Evolutionary conservation across 805 yeast genomes (phyloP), one percentile per base, ranked within the genome.

Genomic region (Yamadazyma nakazawae): DNA sequence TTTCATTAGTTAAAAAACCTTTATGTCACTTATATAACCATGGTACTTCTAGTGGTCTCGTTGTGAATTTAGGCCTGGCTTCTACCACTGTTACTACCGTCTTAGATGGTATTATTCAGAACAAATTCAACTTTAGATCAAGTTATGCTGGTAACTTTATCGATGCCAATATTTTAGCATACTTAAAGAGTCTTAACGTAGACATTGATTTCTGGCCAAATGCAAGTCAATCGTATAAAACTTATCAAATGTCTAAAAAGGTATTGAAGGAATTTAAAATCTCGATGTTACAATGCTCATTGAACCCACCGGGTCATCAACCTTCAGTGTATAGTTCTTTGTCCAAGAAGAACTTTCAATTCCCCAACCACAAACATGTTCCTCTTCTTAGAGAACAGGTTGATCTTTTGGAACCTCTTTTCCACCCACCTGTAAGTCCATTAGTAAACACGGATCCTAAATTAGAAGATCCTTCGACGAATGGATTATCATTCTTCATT

Each of bases 141-240:
- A 81, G 80, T 55, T 86, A 77, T 60, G 97, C 91, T 3, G 98
- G 97, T 9, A 92, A 90, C 62, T 91, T 85, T 62, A 63, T 87
- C 46, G 86, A 84, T 61, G 72, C 80, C 43, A 88, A 86, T 64
- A 70, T 82, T 2, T 63, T 77, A 53, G 70, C 78, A 42, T 78
- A 58, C 67, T 56, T 74, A 75, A 51, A 64, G 70, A 47, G 54
- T 13, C 42, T 46, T 2, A 54, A 55, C n/a, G 46, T 52, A 1
- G 39, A 49, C 5, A 18, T 51, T 9, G 52, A 54, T 26, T 46
- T 30, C 32, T 42, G 51, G 48, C 34, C 53, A 2, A 41, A 34
- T 13, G 54, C 51, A 31, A 50, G 62, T 18, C 64, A 59, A 25
- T 66, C 74, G 7, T 71, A 66, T 54, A 63, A 62, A 39, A 70